Base-by-base conservation (phyloP, 805 yeast genomes). In the Torulaspora indica region DNA sequence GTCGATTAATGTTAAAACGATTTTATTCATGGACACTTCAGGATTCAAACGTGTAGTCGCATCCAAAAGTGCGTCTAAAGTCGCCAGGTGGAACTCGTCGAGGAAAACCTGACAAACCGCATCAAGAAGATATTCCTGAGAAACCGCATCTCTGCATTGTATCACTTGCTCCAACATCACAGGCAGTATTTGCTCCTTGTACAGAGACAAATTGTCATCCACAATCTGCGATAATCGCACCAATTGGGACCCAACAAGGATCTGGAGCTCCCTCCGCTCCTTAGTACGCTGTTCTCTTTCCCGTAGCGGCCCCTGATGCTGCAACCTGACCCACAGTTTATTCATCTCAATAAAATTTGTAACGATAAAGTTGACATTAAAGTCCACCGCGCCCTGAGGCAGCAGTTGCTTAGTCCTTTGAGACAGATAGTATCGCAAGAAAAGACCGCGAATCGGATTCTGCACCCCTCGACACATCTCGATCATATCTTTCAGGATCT, bases 391-490 rank as follows among this genome's bases (percentile, higher is more conserved):
- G 30, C 48, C 56, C 12, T 46, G 34, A 4, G 71, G 68, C n/a
- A 71, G 48, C 17, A 69, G 52, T 38, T 55, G 60, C 51, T 89
- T 84, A 12, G 87, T 83, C 53, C 90, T 72, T 61, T 91, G 98
- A 3, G 89, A 80, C 30, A 93, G 69, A 63, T 88, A 93, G 68
- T 93, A 90, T 38, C 98, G 73, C 56, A 93, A 69, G 62, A 93
- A 93, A 49, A 93, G 69, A 1, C 98, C 98, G 46, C 96, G 73
- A 24, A 88, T 78, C 1, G 98, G 98, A 58, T 88, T 91, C 65
- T 93, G 98, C 2, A 91, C 95, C 12, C 97, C 98, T 32, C 95
- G 77, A 52, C 95, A 83, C 98, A 93, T 93, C 64, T 93, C 98
- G 57, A 91, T 82, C 95, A 93, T 84, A 61, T 93, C 98, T 63